These are phyloP conservation scores for Oidium heveae DNA, from an alignment of 2,329 filamentous ascomycete species.

Conservation along the genomic window DNA sequence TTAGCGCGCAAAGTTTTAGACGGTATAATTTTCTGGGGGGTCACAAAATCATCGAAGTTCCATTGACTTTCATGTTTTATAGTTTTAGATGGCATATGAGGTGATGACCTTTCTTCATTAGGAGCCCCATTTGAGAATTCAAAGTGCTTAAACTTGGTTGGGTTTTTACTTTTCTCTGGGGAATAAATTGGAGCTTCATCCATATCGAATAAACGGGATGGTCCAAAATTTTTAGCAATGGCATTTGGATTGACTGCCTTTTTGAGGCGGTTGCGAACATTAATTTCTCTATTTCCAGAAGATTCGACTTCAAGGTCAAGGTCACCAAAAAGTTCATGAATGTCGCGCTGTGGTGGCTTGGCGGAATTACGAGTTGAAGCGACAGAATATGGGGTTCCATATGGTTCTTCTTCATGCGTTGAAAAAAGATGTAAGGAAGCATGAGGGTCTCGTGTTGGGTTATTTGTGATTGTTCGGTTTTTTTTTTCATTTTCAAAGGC, in stretches of 20 bases:
- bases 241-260: not conserved
- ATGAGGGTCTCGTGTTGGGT: constrained; percentile 35
- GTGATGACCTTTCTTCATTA: constrained; percentile 4
- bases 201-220: constrained; percentile 31
- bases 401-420: constrained; percentile 35
- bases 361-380: constrained; percentile 37
- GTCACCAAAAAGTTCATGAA: constrained; percentile 44
- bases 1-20: constrained; percentile 35
- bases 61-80: constrained; percentile 51
- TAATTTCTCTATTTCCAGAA: too few species aligned
- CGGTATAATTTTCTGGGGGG: constrained; percentile 46
- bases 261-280: too few species aligned
- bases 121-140: constrained; percentile 44
- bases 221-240: constrained; percentile 30
- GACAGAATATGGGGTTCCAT: constrained; percentile 22
- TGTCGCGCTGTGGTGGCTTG: constrained; percentile 43
- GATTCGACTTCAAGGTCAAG: constrained; percentile 8
- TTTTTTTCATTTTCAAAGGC: not conserved
- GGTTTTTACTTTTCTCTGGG: constrained; percentile 31
- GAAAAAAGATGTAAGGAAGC: constrained; percentile 56
- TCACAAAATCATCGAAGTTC: constrained; percentile 72
- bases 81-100: constrained; percentile 17
- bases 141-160: constrained; percentile 68
- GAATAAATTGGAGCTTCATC: constrained; percentile 23
- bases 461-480: constrained; percentile 25